Conservation (phyloP, 345 rosid species). For the Hypericum perforatum region DNA sequence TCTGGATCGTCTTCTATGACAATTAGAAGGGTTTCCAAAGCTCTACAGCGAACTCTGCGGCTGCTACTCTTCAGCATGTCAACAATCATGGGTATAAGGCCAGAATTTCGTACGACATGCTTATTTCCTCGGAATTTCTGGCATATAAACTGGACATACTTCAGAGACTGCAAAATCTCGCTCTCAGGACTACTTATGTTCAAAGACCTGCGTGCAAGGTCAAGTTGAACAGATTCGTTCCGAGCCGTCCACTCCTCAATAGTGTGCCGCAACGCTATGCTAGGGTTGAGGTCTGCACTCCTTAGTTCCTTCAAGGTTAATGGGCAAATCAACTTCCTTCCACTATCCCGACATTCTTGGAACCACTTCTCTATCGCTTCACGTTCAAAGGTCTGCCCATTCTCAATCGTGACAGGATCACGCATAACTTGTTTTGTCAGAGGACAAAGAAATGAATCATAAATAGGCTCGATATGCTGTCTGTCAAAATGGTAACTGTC, state of each 20-base stretch:
- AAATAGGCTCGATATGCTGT: conserved; percentile 53
- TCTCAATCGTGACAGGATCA: conserved; percentile 81
- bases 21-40: conserved; percentile 67
- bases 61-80: conserved; percentile 72
- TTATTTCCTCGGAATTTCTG: conserved; percentile 43
- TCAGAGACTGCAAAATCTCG: conserved; percentile 51
- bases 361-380: conserved; percentile 89
- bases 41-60: conserved; percentile 58
- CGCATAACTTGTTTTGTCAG: conserved; percentile 83
- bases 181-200: conserved; percentile 49
- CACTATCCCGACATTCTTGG: conserved; percentile 55
- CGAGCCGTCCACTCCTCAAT: conserved; percentile 97
- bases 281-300: conserved; percentile 57
- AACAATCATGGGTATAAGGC: conserved; percentile 60
- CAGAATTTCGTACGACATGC: conserved; percentile 53
- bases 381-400: conserved; percentile 83
- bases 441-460: conserved; percentile 88
- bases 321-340: conserved; percentile 61
- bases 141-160: conserved; percentile 45
- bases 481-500: conserved; percentile 60
- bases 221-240: conserved; percentile 79
- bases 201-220: conserved; percentile 62
- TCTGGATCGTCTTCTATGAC: conserved; percentile 73
- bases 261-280: conserved; percentile 69
- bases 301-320: conserved; percentile 55